phyloP scores from a whole-genome alignment of 2,329 filamentous ascomycete species.

The Fusarium fujikuroi region DNA sequence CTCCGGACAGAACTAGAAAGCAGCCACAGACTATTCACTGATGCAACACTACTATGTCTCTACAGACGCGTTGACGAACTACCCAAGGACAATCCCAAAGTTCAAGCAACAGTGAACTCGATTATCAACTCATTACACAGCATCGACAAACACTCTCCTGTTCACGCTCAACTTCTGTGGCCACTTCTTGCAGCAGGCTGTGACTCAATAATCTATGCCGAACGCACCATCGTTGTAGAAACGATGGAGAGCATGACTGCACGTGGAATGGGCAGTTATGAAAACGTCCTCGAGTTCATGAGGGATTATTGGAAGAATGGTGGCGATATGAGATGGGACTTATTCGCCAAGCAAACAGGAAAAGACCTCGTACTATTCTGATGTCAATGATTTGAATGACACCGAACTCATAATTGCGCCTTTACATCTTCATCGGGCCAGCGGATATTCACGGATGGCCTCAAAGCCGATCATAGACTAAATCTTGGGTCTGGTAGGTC shows the following conservation, averaged over 20 bases:
- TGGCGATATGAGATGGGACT: conserved; percentile 1
- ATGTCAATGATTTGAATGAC: not conserved
- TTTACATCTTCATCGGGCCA: not conserved
- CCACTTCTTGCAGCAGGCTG: conserved; percentile 13
- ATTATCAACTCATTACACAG: not conserved
- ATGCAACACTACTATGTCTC: conserved; percentile 5
- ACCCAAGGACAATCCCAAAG: not conserved
- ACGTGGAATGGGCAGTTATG: conserved; percentile 2
- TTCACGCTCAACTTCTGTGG: conserved; percentile 8
- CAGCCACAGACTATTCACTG: not conserved
- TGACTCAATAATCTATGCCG: not conserved
- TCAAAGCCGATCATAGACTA: not conserved
- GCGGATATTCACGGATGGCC: not conserved
- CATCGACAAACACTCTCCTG: not conserved
- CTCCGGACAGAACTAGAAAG: not conserved
- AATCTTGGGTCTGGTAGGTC: not conserved
- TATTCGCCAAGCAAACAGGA: conserved; percentile 10
- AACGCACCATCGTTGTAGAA: not conserved
- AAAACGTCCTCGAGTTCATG: conserved; percentile 6
- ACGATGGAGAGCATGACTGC: conserved; percentile 3
- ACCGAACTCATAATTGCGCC: not conserved
- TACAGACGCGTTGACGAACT: not conserved
- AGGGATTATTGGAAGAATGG: conserved; percentile 16
- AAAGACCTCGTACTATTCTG: conserved; percentile 13
- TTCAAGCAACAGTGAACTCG: not conserved